Base-by-base conservation (phyloP, 2,329 filamentous ascomycete genomes). In the Apiospora marii region DNA sequence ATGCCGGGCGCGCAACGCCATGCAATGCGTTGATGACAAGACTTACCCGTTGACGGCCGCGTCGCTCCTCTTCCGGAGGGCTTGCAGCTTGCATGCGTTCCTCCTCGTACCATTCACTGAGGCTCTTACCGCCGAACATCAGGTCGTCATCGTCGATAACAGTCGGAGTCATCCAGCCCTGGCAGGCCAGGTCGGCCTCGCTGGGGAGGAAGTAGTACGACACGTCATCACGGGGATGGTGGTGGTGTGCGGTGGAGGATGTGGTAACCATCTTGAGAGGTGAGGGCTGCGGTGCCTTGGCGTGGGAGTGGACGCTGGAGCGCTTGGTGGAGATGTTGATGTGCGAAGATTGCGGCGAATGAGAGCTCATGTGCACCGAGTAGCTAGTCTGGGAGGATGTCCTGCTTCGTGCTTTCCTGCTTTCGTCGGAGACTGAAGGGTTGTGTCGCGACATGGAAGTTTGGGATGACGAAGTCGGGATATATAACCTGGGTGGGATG, bases 101-200 rank as follows among this genome's bases (percentile, higher is more conserved):
- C 81, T 91, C 89, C 80, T 91, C 89, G 79, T 91, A 89, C 88
- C 88, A 90, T 22, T 85, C 82, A 79, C 88, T 88, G 58, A 91
- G 80, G 51, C 87, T 84, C 84, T 90, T 91, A 76, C 89, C 89
- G 72, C 88, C 88, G 76, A 90, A 91, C 79, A 85, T 90, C 49
- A 91, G 83, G 75, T 91, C 89, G 72, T 90, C 88, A 77, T 91
- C 89, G 72, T 91, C 88, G 76, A 91, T 91, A 73, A 88, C 83
- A 68, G 87, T 90, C 46, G 87, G 85, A 71, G 86, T 84, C 74
- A 88, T 85, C 88, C 88, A 90, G 67, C 78, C 79, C 48, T 78
- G 76, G n/a, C 77, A 75, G 41, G 76, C 64, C 49, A 70, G 34
- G 41, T 79, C 76, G 16, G 73, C 72, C 34, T 77, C 73, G 51